Percentiles rank a stretch among this genome's conserved stretches.
Conservation (phyloP, 768 basidiomycete species). For the Pisolithus albus region DNA sequence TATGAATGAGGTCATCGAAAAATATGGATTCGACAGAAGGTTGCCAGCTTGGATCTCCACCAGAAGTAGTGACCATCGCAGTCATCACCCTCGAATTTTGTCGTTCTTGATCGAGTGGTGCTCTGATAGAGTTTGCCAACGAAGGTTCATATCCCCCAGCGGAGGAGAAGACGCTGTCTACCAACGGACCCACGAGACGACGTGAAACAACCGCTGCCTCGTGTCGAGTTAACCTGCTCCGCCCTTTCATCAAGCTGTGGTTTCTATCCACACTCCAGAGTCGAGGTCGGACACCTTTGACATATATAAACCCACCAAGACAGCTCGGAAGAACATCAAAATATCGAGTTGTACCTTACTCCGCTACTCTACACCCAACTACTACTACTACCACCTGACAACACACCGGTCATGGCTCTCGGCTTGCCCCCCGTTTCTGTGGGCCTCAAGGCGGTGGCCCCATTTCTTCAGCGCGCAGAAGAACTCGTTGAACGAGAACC, state of each 20-base stretch:
- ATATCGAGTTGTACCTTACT: neutral
- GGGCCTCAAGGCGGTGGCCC: constrained; percentile 60
- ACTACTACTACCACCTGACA: too few relatives aligned
- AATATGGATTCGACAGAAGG: neutral
- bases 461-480: constrained; percentile 84
- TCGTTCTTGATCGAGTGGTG: neutral
- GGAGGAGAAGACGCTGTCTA: too few relatives aligned
- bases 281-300: constrained; percentile 5
- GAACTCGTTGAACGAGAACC: constrained; percentile 81
- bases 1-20: constrained; percentile 1
- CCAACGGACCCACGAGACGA: too few relatives aligned
- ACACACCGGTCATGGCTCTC: constrained; percentile 28
- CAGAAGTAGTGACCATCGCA: neutral
- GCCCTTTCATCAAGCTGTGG: neutral
- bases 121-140: neutral
- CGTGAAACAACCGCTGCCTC: too few relatives aligned
- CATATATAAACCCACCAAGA: neutral
- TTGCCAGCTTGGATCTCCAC: neutral
- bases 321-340: too few relatives aligned
- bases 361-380: neutral
- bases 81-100: neutral
- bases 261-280: neutral
- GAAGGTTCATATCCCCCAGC: neutral
- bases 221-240: too few relatives aligned
- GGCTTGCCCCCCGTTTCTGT: constrained; percentile 54